phyloP scores from a whole-genome alignment of 257 asterid genomes.

The Echites panduratus region DNA sequence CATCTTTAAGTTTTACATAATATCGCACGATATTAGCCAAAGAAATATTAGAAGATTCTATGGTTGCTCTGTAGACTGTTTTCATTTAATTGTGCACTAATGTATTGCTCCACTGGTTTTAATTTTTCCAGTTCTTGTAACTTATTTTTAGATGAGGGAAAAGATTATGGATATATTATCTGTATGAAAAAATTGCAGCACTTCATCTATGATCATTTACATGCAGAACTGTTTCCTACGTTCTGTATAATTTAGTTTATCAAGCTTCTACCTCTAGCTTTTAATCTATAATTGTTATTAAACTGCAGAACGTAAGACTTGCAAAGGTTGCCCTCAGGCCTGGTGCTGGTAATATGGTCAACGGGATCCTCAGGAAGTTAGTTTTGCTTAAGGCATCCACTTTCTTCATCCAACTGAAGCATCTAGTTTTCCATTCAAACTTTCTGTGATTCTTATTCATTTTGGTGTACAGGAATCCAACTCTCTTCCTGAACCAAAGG shows the following conservation, averaged over 20 bases:
- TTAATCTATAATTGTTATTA: conserved; percentile 13
- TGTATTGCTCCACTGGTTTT: neutral
- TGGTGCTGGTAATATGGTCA: conserved; percentile 95
- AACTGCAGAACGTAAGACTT: conserved; percentile 76
- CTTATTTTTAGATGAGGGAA: neutral
- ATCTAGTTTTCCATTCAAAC: conserved; percentile 11
- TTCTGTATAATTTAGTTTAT: neutral
- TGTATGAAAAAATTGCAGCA: neutral
- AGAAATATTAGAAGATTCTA: neutral
- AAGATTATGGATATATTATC: neutral
- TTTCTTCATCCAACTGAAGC: conserved; percentile 14
- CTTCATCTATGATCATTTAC: neutral
- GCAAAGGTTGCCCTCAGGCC: conserved; percentile 85
- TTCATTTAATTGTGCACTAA: neutral
- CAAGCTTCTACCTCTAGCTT: neutral
- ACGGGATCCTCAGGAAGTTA: conserved; percentile 83
- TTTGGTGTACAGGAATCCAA: conserved; percentile 47
- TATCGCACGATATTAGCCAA: neutral
- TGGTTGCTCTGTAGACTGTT: neutral
- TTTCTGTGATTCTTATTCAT: conserved; percentile 18
- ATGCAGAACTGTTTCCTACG: neutral
- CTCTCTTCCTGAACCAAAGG: conserved; percentile 65
- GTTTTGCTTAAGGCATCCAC: conserved; percentile 59
- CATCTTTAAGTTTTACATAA: neutral
- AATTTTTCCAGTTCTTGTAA: neutral